Evolutionary conservation across 1,284 basidiomycete species (phyloP), one percentile per base, ranked within the genome.

Genomic region (Amylostereum areolatum): DNA sequence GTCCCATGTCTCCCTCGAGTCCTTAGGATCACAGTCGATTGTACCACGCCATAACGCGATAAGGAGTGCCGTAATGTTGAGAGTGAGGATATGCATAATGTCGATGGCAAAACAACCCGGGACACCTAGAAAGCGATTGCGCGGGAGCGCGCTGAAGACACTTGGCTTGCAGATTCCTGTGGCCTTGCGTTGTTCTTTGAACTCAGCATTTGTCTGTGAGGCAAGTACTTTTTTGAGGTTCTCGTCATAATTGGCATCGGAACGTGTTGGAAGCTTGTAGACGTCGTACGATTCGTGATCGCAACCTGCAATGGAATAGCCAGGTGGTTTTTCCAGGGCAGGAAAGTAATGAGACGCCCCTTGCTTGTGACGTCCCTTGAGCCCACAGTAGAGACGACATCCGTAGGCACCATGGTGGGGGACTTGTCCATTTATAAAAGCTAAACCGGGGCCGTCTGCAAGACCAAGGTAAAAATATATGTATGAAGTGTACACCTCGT

Each of bases 61-160:
- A 27, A 65, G 32, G 10, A 66, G 58, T 12, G 62, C 60, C 4
- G 61, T n/a, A 6, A 64, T 44, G 53, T 70, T 69, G 10, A 68
- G 50, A 8, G 56, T 11, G 11, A 52, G 43, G 5, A 62, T 49
- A 50, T 70, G 66, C 66, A 70, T 69, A 34, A 56, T 24, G 47
- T 63, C 56, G 2, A 48, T 40, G 32, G 36, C 36, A 31, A 61
- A 65, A 7, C 42, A 46, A 1, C 32, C 33, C 0, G 62, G 60
- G 0, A 65, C 30, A 0, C 55, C 51, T 0, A 65, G 50, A n/a
- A n/a, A n/a, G n/a, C n/a, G n/a, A 0, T 31, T 57, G 0, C 35
- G 37, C 2, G 40, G 24, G 1, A 55, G 28, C 8, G 34, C 8
- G 34, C 34, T 35, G 34, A 35, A 35, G 34, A 35, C n/a, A n/a